These are phyloP conservation scores for Tuber aestivum DNA, from an alignment of 495 filamentous ascomycete genomes.

Conservation along the genomic window DNA sequence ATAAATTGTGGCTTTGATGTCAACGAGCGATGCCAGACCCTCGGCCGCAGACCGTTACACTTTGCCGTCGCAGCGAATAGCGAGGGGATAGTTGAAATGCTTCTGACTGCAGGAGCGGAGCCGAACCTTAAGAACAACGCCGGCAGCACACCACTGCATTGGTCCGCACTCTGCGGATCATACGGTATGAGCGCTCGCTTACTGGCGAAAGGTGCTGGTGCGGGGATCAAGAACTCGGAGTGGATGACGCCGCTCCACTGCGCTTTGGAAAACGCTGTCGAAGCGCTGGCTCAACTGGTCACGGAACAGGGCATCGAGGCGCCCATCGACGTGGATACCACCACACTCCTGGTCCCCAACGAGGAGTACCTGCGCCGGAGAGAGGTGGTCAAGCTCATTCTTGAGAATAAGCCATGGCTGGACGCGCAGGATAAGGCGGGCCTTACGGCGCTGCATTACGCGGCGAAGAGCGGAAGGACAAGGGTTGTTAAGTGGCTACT, in stretches of 20 bases:
- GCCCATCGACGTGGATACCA: not conserved
- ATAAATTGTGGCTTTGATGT: not conserved
- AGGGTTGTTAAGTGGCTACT: conserved; percentile 3
- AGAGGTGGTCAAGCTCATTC: not conserved
- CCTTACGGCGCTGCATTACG: conserved; percentile 15
- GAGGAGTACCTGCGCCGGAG: not conserved
- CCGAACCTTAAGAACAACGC: not conserved
- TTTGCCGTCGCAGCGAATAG: not conserved
- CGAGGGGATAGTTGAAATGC: not conserved
- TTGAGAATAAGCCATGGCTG: not conserved
- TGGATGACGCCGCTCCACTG: not conserved
- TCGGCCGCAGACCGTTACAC: not conserved
- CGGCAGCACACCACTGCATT: not conserved
- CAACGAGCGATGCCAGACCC: not conserved
- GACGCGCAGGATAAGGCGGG: not conserved
- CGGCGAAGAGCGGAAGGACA: not conserved
- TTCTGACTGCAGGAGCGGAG: not conserved
- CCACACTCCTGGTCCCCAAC: not conserved
- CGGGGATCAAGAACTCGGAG: not conserved
- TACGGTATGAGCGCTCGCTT: not conserved
- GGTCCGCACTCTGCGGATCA: not conserved
- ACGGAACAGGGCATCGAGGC: not conserved
- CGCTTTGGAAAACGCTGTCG: not conserved
- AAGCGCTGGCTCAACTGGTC: not conserved
- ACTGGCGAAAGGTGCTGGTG: not conserved